Conservation (phyloP, 305 asterid genomes). For the Coffea humblotiana region DNA sequence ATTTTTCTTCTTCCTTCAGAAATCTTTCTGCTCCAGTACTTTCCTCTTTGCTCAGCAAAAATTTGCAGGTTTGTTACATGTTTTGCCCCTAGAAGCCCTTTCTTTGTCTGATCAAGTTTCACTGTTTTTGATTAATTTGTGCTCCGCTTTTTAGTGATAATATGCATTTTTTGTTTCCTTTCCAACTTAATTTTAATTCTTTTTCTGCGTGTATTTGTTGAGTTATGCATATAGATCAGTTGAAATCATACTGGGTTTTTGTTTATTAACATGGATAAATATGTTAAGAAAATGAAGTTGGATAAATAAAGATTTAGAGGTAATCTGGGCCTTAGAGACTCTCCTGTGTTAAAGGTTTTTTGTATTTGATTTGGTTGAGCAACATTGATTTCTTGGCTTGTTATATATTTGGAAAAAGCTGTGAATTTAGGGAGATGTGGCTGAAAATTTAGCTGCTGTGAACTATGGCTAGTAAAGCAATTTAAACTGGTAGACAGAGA, state of each 20-base stretch:
- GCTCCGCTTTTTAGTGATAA: too few species aligned
- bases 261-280: too few species aligned
- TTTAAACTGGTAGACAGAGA: too few species aligned
- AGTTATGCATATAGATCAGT: background rate
- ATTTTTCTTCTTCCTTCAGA: background rate
- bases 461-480: background rate
- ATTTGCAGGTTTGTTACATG: background rate
- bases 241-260: background rate
- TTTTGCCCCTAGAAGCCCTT: background rate
- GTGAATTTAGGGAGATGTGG: background rate
- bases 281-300: background rate
- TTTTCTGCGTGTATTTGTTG: background rate
- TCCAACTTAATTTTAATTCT: background rate
- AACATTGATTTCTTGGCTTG: background rate
- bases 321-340: background rate
- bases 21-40: background rate
- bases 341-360: background rate
- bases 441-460: too few species aligned
- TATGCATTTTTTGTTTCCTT: background rate
- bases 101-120: background rate
- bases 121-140: background rate
- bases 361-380: background rate
- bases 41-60: background rate
- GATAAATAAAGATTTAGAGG: background rate
- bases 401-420: background rate